These are phyloP conservation scores for Solanum ahanhuiri DNA, from an alignment of 257 asterid species.

Conservation along the genomic window DNA sequence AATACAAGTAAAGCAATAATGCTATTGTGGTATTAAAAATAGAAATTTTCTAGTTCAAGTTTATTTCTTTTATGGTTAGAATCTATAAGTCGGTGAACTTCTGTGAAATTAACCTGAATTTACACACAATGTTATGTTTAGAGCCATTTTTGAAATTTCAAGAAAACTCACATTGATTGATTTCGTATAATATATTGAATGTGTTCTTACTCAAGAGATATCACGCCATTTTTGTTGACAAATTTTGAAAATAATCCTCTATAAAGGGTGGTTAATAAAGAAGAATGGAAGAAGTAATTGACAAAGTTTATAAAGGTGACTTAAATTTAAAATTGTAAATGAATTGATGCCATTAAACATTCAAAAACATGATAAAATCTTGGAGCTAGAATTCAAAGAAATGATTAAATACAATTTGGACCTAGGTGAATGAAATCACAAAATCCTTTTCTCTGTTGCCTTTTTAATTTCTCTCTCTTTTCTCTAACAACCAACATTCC, in stretches of 20 bases:
- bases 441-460: neutral
- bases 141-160: neutral
- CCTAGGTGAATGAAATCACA: neutral
- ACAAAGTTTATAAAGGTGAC: neutral
- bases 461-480: neutral
- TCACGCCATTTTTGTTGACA: neutral
- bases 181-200: neutral
- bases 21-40: too few species aligned
- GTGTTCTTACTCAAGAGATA: neutral
- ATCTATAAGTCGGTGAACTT: neutral
- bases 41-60: neutral
- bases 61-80: neutral
- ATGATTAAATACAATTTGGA: neutral
- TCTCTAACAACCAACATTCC: neutral
- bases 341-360: neutral
- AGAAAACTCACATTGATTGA: neutral
- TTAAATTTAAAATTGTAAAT: neutral
- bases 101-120: neutral
- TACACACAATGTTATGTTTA: neutral
- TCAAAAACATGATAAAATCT: neutral
- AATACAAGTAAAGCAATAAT: too few species aligned
- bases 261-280: neutral
- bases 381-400: neutral
- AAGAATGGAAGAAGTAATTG: neutral
- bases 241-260: neutral